A percentile compares a stretch with the other conserved stretches of the same genome.
Conservation (phyloP, 75 land plant species). For the Isoetes taiwanensis region DNA sequence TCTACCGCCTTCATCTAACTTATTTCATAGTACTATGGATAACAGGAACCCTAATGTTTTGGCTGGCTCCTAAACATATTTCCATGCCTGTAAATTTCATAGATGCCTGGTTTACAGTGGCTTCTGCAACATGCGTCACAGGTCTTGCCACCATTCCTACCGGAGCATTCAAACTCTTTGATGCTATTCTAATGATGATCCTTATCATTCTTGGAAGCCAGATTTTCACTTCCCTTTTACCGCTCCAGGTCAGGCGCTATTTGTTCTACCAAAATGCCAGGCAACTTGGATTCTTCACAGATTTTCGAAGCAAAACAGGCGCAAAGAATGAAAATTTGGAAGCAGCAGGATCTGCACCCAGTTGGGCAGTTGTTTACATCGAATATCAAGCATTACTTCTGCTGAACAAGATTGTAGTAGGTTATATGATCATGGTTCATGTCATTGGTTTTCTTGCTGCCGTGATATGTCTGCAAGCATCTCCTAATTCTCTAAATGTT, state of each 20-base stretch:
- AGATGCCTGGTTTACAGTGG: background rate
- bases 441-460: background rate
- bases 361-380: background rate
- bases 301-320: too few species aligned
- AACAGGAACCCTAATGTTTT: too few species aligned
- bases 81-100: too few species aligned
- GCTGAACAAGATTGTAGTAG: background rate
- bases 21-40: too few species aligned
- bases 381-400: background rate
- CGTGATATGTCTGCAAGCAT: background rate
- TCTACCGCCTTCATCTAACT: too few species aligned
- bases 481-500: background rate
- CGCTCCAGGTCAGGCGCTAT: background rate
- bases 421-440: background rate
- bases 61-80: too few species aligned
- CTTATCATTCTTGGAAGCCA: background rate
- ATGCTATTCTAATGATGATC: conserved; percentile 1
- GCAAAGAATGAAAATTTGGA: too few species aligned
- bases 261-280: background rate
- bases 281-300: too few species aligned
- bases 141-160: background rate
- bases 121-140: background rate
- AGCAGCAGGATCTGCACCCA: too few species aligned
- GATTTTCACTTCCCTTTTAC: background rate
- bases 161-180: background rate